Conservation (phyloP, 2,329 filamentous ascomycete genomes). For the Orbilia oligospora region DNA sequence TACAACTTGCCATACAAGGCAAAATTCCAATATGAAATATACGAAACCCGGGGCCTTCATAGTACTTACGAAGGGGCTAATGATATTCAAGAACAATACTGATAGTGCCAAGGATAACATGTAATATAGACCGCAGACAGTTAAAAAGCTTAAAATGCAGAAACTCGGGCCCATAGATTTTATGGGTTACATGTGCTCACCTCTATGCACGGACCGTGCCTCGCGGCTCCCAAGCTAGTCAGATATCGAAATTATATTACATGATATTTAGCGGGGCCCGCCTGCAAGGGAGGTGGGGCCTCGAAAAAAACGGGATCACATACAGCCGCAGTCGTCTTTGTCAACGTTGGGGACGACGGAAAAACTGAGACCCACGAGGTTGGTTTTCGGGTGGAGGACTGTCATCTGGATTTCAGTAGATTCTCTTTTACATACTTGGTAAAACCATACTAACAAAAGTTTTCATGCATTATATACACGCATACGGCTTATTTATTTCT, state of each 20-base stretch:
- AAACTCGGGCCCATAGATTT: not conserved
- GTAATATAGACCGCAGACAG: not conserved
- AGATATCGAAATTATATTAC: not conserved
- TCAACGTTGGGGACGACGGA: not conserved
- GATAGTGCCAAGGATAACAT: not conserved
- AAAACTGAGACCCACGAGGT: not conserved
- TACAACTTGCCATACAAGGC: too few species aligned
- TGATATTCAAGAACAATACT: not conserved
- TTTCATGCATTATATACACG: too few species aligned
- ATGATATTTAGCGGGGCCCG: not conserved
- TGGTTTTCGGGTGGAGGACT: not conserved
- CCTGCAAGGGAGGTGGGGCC: not conserved
- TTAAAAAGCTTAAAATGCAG: not conserved
- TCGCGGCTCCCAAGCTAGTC: not conserved
- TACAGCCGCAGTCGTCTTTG: not conserved
- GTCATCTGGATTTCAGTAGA: not conserved
- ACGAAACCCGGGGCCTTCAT: too few species aligned
- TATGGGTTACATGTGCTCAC: constrained; percentile 12
- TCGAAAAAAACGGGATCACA: not conserved
- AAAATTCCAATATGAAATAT: too few species aligned
- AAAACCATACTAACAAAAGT: too few species aligned
- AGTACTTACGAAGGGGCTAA: too few species aligned
- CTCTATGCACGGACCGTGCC: constrained; percentile 5
- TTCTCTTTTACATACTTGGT: constrained; percentile 2
- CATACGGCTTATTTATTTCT: not conserved